A percentile compares a stretch with the other conserved stretches of the same genome.
Conservation (phyloP, 2,329 filamentous ascomycete genomes). For the Aureobasidium sp. region DNA sequence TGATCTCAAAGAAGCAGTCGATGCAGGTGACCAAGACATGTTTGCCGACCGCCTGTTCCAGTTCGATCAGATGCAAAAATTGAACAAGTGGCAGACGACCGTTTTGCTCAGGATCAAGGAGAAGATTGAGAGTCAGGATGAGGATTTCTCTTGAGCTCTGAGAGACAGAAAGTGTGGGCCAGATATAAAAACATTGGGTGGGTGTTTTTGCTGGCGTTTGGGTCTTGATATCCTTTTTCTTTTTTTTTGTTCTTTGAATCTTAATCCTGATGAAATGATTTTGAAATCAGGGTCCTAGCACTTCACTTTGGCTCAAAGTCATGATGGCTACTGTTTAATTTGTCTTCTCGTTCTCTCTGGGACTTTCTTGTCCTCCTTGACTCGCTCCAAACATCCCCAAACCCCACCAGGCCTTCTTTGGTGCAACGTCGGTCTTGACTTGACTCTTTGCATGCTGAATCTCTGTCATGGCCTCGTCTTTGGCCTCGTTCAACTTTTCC, state of each 20-base stretch:
- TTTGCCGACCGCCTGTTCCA: conserved; percentile 84
- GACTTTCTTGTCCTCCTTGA: conserved; percentile 16
- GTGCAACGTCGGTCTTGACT: conserved; percentile 13
- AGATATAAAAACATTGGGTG: too few relatives aligned
- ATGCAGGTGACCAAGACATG: conserved; percentile 69
- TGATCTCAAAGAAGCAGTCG: conserved; percentile 68
- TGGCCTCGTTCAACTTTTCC: background rate
- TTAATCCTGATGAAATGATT: background rate
- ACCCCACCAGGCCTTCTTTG: conserved; percentile 18
- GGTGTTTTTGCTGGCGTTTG: background rate
- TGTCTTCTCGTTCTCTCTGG: background rate
- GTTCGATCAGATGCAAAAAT: conserved; percentile 84
- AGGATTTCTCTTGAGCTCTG: conserved; percentile 59
- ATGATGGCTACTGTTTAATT: background rate
- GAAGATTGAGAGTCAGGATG: conserved; percentile 63
- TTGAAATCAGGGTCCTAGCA: background rate
- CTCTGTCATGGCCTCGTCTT: background rate
- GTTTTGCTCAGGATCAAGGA: conserved; percentile 77
- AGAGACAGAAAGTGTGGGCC: background rate
- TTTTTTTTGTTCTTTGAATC: background rate
- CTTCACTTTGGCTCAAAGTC: too few relatives aligned
- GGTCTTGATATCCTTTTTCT: conserved; percentile 7
- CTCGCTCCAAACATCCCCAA: conserved; percentile 12
- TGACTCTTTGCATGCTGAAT: background rate
- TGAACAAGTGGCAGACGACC: conserved; percentile 96